Evolutionary conservation across 2,329 filamentous ascomycete species (phyloP).

Genomic region (Pseudophaeomoniella oleicola): DNA sequence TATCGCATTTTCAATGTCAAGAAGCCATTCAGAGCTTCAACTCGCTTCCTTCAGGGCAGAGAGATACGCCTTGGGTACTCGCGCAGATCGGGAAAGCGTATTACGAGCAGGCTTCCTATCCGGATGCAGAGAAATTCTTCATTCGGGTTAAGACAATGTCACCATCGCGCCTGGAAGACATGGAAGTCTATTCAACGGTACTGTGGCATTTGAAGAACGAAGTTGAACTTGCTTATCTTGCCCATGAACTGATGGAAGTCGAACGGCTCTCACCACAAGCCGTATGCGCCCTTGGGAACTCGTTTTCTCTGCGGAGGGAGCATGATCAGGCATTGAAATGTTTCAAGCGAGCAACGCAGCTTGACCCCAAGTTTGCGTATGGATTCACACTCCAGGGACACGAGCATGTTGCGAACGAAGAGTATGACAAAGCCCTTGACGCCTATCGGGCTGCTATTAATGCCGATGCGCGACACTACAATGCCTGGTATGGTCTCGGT

Average conservation of each 20-base stretch:
- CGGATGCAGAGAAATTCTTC: slow-evolving; percentile 77
- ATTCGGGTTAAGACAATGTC: slow-evolving; percentile 62
- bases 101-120: slow-evolving; percentile 79
- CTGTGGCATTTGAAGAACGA: slow-evolving; percentile 96
- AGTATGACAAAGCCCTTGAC: slow-evolving; percentile 85
- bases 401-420: slow-evolving; percentile 89
- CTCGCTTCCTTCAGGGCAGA: slow-evolving; percentile 56
- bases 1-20: slow-evolving; percentile 64
- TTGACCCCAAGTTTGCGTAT: slow-evolving; percentile 84
- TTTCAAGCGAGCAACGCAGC: slow-evolving; percentile 85
- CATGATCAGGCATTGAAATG: slow-evolving; percentile 90
- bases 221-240: slow-evolving; percentile 78
- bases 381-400: slow-evolving; percentile 92
- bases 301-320: slow-evolving; percentile 80
- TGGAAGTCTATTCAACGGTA: slow-evolving; percentile 98
- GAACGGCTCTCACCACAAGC: slow-evolving; percentile 85
- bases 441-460: slow-evolving; percentile 77
- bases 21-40: slow-evolving; percentile 64
- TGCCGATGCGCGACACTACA: slow-evolving; percentile 82
- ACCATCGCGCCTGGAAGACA: slow-evolving; percentile 75
- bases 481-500: slow-evolving; percentile 88
- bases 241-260: slow-evolving; percentile 75
- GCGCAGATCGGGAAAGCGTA: slow-evolving; percentile 80
- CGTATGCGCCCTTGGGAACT: slow-evolving; percentile 92
- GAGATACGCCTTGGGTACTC: slow-evolving; percentile 86